Conservation (phyloP, 2,329 filamentous ascomycete genomes). For the Colletotrichum orbiculare region DNA sequence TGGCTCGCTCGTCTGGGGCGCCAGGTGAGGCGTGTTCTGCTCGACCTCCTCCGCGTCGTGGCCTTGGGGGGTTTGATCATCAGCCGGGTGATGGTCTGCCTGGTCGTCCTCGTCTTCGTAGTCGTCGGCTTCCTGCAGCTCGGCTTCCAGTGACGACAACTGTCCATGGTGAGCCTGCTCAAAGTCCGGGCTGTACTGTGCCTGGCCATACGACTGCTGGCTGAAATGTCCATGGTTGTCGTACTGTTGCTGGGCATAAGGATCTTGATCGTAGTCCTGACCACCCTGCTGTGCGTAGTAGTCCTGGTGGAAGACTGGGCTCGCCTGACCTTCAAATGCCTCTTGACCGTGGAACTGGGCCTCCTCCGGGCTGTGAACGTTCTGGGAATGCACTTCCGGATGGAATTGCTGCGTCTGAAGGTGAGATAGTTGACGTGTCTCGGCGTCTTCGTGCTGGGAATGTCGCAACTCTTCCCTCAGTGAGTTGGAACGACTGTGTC, state of each 20-base stretch:
- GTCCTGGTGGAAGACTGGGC: not conserved
- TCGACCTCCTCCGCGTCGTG: conserved; percentile 9
- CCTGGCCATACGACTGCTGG: not conserved
- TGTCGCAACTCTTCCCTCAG: conserved; percentile 18
- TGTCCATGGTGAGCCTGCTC: conserved; percentile 4
- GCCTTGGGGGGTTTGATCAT: conserved; percentile 13
- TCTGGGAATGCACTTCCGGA: not conserved
- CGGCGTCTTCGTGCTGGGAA: not conserved
- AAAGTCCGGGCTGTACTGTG: conserved; percentile 5
- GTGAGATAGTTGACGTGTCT: not conserved
- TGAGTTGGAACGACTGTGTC: conserved; percentile 28
- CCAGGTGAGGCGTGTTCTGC: conserved; percentile 36
- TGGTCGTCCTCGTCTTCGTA: conserved; percentile 10
- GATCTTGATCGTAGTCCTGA: conserved; percentile 9
- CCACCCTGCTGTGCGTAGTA: not conserved
- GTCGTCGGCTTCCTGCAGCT: conserved; percentile 18
- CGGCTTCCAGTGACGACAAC: not conserved
- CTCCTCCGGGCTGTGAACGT: not conserved
- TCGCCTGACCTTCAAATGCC: not conserved
- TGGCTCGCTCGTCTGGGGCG: conserved; percentile 28
- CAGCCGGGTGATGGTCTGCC: not conserved
- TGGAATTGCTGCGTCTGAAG: conserved; percentile 1
- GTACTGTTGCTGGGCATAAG: not conserved
- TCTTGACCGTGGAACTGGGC: conserved; percentile 7
- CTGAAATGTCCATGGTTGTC: not conserved